Conservation (phyloP, 306 rosid species). For the Elaeagnus macrophylla region DNA sequence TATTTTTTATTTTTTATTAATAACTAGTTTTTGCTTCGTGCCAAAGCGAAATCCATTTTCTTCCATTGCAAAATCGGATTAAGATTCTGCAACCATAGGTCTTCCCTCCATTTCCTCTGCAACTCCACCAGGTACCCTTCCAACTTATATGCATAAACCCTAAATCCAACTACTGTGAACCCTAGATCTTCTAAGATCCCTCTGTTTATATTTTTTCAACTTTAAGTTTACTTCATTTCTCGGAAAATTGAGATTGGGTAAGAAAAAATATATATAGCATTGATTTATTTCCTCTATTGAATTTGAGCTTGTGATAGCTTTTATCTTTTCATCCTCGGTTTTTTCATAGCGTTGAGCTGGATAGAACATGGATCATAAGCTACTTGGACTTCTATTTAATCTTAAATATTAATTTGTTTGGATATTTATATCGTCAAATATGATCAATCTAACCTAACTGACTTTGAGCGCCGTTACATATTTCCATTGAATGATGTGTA, state of each 20-base stretch:
- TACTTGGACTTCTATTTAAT: neutral
- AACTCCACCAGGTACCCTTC: constrained; percentile 19
- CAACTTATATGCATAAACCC: neutral
- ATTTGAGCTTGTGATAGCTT: neutral
- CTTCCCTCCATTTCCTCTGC: constrained; percentile 1
- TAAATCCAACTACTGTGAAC: neutral
- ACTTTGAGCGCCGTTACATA: neutral
- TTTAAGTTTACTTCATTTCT: too few species aligned
- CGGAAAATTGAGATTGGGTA: too few species aligned
- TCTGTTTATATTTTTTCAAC: neutral
- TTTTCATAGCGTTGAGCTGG: neutral
- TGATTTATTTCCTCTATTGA: neutral
- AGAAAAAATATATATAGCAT: neutral
- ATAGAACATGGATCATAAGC: neutral
- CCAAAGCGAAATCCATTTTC: neutral
- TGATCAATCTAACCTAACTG: neutral
- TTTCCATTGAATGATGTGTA: too few species aligned
- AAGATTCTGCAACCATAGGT: neutral
- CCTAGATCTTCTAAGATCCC: constrained; percentile 10
- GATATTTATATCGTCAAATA: too few species aligned
- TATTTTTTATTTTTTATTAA: neutral
- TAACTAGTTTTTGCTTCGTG: neutral
- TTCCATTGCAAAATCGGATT: neutral
- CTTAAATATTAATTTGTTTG: neutral
- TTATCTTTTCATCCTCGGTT: neutral